Evolutionary conservation across 768 basidiomycete genomes (phyloP), one percentile per base, ranked within the genome.

Genomic region (Leccinum subgranulosum): DNA sequence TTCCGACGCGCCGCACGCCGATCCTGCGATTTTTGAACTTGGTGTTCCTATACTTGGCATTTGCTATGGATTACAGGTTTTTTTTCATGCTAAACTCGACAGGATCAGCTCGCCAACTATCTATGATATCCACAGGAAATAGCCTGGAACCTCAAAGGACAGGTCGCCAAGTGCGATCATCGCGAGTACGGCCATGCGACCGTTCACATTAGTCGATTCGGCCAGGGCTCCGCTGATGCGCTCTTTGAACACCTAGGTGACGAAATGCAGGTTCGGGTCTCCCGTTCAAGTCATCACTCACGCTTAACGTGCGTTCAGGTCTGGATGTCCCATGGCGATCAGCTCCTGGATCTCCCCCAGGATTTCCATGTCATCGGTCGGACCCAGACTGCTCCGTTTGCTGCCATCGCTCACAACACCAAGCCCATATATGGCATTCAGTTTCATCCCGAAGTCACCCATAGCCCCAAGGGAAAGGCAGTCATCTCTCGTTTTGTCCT

Each of bases 281-380:
- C 33, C 52, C 28, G 28, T 14, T 19, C 43, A 19, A 46, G 6
- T 14, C 33, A 14, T 12, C 14, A 28, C 9, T 27, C 19, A 41
- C 33, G 8, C 36, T 55, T n/a, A 54, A 9, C 10, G 4, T 4
- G 8, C n/a, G 14, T 28, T 33, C 60, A 98, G 96, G 96, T 98
- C 51, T 98, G 97, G 97, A 98, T 98, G 97, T 98, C 96, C 17
- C 97, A 99, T 70, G 94, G 95, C 11, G 97, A 98, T 74, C 93
- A 96, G 62, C 81, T 98, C 33, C 88, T 86, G 27, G 83, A 80
- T 50, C 82, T 89, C 2, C 97, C 96, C 15, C 75, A 85, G 0
- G 78, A 88, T 65, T 99, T 97, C 75, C 86, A 91, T 67, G 83
- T 89, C 63, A 92, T 98, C 63, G 96, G 94, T 7, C 81, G 82